Evolutionary conservation across 2,329 filamentous ascomycete genomes (phyloP), one percentile per base, ranked within the genome.

Genomic region (Nemania sp.): DNA sequence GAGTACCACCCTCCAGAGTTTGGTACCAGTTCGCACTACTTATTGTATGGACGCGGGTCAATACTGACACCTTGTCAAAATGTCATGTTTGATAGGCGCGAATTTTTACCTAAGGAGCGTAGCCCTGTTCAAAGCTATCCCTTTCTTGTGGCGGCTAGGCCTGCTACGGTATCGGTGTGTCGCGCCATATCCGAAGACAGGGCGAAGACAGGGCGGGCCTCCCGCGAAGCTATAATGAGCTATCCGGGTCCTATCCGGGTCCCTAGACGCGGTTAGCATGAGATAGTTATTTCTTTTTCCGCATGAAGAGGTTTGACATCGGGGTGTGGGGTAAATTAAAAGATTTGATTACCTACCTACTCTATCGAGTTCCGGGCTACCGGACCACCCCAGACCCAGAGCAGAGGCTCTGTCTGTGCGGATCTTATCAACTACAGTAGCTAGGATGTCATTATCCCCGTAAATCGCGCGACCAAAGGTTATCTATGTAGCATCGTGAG

Each of bases 11-110:
- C 15, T n/a, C 5, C 4, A n/a, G 15, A 20, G n/a, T 5, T 45
- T 45, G 41, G 41, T 45, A 45, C 41, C 15, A n/a, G 15, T 45
- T 15, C 3, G 15, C 15, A n/a, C 41, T 45, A 32, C 29, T 32
- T 32, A 45, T 45, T 45, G 41, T 3, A 45, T 5, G 15, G 41
- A 15, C 13, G 15, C 41, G 41, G 41, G 41, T 15, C 41, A 18
- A 45, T 49, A 49, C 45, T 18, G 7, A 10, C 24, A 45, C 11
- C 45, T 26, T 11, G 45, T 26, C 45, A 32, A 26, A 49, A 49
- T 49, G 24, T 26, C 20, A 49, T 49, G 45, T 26, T 45, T 45
- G 41, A 45, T 45, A 45, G 41, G 10, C 41, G 41, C 45, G 45
- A 22, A 8, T 26, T 49, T 49, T 32, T 15, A 5, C 26, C 24